Percentiles rank a stretch among this genome's conserved stretches.
Evolutionary conservation across 495 filamentous ascomycete species (phyloP).

Genomic region (Xylaria acuta): DNA sequence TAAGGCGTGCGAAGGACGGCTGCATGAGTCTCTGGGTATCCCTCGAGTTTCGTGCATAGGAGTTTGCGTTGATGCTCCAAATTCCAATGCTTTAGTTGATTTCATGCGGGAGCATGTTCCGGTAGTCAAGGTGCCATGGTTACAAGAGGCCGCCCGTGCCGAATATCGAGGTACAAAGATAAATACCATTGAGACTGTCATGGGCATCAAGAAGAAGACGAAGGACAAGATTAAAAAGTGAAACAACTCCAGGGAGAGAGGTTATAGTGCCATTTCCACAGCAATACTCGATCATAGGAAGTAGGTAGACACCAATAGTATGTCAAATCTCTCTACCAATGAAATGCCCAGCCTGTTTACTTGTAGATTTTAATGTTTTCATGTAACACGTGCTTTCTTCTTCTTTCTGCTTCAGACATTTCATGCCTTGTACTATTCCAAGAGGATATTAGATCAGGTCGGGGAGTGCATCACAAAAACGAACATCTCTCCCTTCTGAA

Average conservation of each 20-base stretch:
- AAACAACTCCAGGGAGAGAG: neutral
- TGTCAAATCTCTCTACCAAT: neutral
- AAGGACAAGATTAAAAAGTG: neutral
- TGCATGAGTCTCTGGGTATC: conserved; percentile 59
- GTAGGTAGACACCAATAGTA: neutral
- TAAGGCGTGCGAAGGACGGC: conserved; percentile 55
- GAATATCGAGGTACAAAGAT: conserved; percentile 36
- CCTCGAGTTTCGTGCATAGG: conserved; percentile 66
- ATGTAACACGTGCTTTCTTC: neutral
- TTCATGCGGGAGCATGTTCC: conserved; percentile 56
- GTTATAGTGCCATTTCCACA: neutral
- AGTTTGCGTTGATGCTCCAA: conserved; percentile 55
- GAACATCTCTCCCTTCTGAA: neutral
- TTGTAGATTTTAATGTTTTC: neutral
- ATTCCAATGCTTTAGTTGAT: conserved; percentile 55
- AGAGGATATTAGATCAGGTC: neutral
- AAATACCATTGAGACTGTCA: conserved; percentile 44
- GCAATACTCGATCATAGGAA: neutral
- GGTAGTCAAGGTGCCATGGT: conserved; percentile 37
- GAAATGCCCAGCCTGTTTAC: neutral
- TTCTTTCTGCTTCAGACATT: neutral
- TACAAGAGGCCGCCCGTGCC: conserved; percentile 32
- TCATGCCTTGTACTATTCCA: neutral
- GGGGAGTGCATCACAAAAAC: neutral
- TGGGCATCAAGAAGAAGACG: conserved; percentile 46